Base-by-base conservation (phyloP, 805 yeast species). In the Debaryomyces castellii region DNA sequence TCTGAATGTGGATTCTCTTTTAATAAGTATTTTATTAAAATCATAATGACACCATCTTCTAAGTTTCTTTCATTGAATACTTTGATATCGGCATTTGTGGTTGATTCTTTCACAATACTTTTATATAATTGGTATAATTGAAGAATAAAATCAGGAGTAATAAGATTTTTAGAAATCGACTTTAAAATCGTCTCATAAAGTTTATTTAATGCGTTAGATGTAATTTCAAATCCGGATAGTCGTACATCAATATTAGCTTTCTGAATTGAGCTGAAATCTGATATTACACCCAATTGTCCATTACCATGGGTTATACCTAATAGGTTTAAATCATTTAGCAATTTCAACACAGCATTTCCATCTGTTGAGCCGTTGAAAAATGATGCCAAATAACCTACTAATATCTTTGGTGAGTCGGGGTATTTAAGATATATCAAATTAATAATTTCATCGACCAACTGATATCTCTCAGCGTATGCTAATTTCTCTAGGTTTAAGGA, bases 341-440 rank as follows among this genome's bases (percentile, higher is more conserved):
- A 42, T 3, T 53, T 42, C 10, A 62, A 51, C 0, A 59, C 59
- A 3, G 40, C 25, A 2, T 51, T 41, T 6, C 48, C 33, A 1
- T 35, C 39, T 18, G 38, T 44, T 8, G 46, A 47, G 1, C 52
- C 52, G 11, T 47, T 47, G 45, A 63, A 69, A 16, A 68, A 47
- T 1, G 71, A 54, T 0, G 63, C 60, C 25, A 62, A 59, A 51
- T 72, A 72, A 2, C 75, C 76, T 4, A 67, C 52, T 4, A 69
- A 51, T 3, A 69, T 58, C 28, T 67, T 62, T 1, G 75, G 74
- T 5, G 66, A 58, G 6, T 47, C 45, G 0, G 64, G 54, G 44
- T 58, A 72, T 46, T 63, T 63, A 9, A 48, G 50, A 12, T 57
- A 51, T 28, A 70, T 68, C 14, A 71, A 51, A 6, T 53, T 47